These are phyloP conservation scores for Penicillium sp. DNA, from an alignment of 2,329 filamentous ascomycete species.

Conservation along the genomic window DNA sequence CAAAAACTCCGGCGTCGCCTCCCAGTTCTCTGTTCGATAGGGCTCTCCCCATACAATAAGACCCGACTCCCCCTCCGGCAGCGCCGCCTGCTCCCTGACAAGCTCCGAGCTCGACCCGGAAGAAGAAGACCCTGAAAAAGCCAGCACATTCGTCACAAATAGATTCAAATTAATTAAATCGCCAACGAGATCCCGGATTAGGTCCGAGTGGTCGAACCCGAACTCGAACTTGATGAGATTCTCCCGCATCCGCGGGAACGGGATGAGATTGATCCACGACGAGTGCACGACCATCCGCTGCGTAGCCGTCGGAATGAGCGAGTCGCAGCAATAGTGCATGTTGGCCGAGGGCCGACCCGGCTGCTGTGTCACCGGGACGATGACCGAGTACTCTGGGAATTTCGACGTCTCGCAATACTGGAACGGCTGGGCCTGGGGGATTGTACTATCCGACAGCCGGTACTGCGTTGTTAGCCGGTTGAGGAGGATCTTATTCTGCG, in stretches of 20 bases:
- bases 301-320: neutral
- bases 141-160: neutral
- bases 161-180: neutral
- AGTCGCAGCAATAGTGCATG: neutral
- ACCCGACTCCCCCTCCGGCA: neutral
- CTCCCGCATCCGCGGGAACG: neutral
- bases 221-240: neutral
- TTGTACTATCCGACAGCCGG: neutral
- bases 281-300: neutral
- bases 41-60: neutral
- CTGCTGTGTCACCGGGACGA: neutral
- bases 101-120: neutral
- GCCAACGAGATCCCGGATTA: neutral
- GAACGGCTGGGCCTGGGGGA: neutral
- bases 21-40: neutral
- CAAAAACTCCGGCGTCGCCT: neutral
- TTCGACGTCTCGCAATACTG: neutral
- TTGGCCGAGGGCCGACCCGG: too few species aligned
- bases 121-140: neutral
- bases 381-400: neutral
- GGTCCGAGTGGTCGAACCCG: neutral
- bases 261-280: neutral
- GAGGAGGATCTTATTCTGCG: neutral
- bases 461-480: neutral
- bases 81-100: neutral